These are phyloP conservation scores for Trichoderma atroviride DNA, from an alignment of 2,329 filamentous ascomycete genomes.

Conservation along the genomic window DNA sequence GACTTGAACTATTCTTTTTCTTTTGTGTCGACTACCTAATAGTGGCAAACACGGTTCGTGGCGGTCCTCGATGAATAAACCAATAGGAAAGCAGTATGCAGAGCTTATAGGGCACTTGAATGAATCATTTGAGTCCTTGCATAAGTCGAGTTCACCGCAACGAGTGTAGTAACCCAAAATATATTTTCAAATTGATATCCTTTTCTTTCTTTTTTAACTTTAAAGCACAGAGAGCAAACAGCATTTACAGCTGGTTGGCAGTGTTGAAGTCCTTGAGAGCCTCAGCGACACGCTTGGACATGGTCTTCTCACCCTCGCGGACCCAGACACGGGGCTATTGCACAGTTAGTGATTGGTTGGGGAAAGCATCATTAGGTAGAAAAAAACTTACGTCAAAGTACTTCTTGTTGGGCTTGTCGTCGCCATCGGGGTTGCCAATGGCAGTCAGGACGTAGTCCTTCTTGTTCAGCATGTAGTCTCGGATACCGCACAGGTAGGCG, in stretches of 20 bases:
- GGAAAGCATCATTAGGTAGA: background rate
- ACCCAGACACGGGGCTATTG: conserved; percentile 86
- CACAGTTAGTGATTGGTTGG: conserved; percentile 1
- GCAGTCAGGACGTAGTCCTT: conserved; percentile 88
- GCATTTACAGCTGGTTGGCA: conserved; percentile 40
- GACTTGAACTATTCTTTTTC: background rate
- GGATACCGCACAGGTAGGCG: conserved; percentile 88
- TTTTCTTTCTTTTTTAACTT: background rate
- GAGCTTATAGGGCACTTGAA: background rate
- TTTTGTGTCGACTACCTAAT: background rate
- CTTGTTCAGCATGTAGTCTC: conserved; percentile 92
- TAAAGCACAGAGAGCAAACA: background rate
- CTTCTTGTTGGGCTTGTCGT: conserved; percentile 99
- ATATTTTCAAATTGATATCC: background rate
- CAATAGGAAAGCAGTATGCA: conserved; percentile 9
- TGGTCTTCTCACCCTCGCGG: conserved; percentile 95
- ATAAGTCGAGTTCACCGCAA: background rate
- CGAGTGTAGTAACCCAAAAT: background rate
- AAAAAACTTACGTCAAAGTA: conserved; percentile 62
- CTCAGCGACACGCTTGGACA: conserved; percentile 77
- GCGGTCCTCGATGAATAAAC: background rate
- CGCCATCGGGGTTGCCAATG: conserved; percentile 93
- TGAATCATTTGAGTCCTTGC: background rate
- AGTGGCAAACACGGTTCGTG: background rate
- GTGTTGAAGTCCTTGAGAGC: conserved; percentile 89